Percentiles rank a stretch among this genome's conserved stretches.
Conservation (phyloP, 2,329 filamentous ascomycete species). For the Taxawa tesnikishii region DNA sequence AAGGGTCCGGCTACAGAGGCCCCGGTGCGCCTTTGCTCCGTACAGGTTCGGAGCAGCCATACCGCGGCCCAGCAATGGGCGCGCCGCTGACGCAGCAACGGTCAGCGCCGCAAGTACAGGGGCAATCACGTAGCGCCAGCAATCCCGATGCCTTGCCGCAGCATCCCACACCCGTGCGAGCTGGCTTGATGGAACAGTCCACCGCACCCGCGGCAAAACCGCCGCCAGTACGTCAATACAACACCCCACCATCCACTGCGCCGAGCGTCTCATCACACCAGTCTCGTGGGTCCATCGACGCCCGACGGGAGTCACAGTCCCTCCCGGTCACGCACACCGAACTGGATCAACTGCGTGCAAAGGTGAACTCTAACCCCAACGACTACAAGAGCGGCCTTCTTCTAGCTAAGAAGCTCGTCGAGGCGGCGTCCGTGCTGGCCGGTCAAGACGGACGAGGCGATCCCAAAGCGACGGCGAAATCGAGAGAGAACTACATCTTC, state of each 20-base stretch:
- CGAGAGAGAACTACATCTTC: slow-evolving; percentile 68
- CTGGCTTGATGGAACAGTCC: slow-evolving; percentile 31
- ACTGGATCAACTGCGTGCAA: slow-evolving; percentile 59
- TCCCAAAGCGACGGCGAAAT: slow-evolving; percentile 46
- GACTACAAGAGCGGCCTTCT: slow-evolving; percentile 61
- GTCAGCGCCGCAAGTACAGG: slow-evolving; percentile 8
- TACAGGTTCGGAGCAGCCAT: slow-evolving; percentile 10
- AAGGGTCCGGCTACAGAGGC: no score
- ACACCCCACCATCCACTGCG: slow-evolving; percentile 20
- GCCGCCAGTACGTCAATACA: slow-evolving; percentile 41
- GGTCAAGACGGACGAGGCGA: slow-evolving; percentile 65
- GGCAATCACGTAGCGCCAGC: slow-evolving; percentile 14
- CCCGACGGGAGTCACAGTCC: slow-evolving; percentile 12
- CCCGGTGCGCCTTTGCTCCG: slow-evolving; percentile 14
- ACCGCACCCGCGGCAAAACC: slow-evolving; percentile 28
- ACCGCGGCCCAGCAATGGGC: slow-evolving; percentile 6
- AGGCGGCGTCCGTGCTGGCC: slow-evolving; percentile 69
- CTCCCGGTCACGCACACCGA: slow-evolving; percentile 65
- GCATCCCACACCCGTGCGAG: slow-evolving; percentile 43
- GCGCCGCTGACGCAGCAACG: slow-evolving; percentile 15
- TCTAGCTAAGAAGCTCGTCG: slow-evolving; percentile 72
- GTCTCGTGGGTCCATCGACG: slow-evolving; percentile 3
- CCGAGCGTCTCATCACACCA: slow-evolving; percentile 7
- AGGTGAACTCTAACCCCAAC: slow-evolving; percentile 56
- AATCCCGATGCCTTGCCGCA: slow-evolving; percentile 44